These are phyloP conservation scores for Aspergillus glaucus DNA, from an alignment of 2,329 filamentous ascomycete species.

Conservation along the genomic window DNA sequence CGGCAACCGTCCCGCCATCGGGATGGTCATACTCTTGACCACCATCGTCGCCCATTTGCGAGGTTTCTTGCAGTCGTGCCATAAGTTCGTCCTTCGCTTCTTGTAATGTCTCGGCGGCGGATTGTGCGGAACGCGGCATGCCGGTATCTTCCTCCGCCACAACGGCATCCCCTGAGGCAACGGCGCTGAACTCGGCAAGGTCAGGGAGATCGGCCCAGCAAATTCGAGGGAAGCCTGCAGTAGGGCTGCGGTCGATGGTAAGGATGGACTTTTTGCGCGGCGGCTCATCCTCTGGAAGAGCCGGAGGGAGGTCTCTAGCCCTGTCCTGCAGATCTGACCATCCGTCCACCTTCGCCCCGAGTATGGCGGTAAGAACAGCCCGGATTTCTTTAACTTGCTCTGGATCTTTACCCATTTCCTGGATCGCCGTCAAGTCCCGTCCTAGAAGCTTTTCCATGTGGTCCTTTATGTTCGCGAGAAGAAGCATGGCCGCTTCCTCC, in stretches of 20 bases:
- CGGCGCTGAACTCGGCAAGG: conserved; percentile 34
- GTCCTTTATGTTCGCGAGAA: conserved; percentile 44
- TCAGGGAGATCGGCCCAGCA: conserved; percentile 42
- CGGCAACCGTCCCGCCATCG: conserved; percentile 36
- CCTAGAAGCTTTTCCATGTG: conserved; percentile 44
- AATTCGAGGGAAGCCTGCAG: conserved; percentile 33
- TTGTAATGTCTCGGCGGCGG: conserved; percentile 45
- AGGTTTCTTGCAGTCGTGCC: conserved; percentile 43
- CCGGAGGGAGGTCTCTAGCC: conserved; percentile 30
- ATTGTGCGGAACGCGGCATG: conserved; percentile 43
- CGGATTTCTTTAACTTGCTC: conserved; percentile 41
- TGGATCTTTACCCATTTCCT: conserved; percentile 41
- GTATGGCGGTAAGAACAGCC: conserved; percentile 37
- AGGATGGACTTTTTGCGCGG: conserved; percentile 37
- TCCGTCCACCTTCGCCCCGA: conserved; percentile 40
- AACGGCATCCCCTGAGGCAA: conserved; percentile 31
- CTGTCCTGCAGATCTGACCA: conserved; percentile 38
- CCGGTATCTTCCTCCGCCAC: conserved; percentile 41
- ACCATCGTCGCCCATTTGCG: conserved; percentile 33
- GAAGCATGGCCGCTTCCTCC: conserved; percentile 42
- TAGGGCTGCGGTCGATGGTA: conserved; percentile 36
- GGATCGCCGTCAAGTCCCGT: conserved; percentile 37
- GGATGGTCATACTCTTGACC: conserved; percentile 38
- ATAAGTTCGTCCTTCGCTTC: conserved; percentile 47
- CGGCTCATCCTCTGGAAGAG: conserved; percentile 29